A percentile compares a stretch with the other conserved stretches of the same genome.
Evolutionary conservation across 116 monocot species (phyloP).

Genomic region (Posidonia oceanica): DNA sequence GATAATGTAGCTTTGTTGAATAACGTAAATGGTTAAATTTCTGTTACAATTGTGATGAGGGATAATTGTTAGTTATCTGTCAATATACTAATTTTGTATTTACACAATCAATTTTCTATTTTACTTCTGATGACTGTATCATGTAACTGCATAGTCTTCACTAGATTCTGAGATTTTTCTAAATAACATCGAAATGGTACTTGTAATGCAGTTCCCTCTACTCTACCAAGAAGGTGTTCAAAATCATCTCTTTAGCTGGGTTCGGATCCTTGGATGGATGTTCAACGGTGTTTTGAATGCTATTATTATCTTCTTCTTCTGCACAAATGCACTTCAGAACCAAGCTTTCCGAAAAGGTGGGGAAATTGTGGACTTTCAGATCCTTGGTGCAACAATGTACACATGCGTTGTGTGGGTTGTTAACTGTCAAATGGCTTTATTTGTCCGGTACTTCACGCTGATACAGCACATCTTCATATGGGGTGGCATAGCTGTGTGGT

Average conservation of each 20-base stretch:
- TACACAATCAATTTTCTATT: no score
- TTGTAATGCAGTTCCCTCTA: constrained; percentile 25
- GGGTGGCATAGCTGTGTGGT: constrained; percentile 45
- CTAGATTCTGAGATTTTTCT: no score
- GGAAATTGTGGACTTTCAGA: constrained; percentile 12
- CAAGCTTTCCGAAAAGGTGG: constrained; percentile 24
- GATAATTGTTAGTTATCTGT: no score
- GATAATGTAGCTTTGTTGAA: no score
- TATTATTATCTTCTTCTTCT: constrained; percentile 23
- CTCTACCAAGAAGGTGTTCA: constrained; percentile 38
- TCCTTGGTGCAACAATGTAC: constrained; percentile 37
- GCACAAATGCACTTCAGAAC: constrained; percentile 10
- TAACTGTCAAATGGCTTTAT: constrained; percentile 48
- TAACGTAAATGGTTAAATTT: no score
- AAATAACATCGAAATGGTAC: no score
- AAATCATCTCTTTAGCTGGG: constrained; percentile 32
- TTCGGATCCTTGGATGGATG: constrained; percentile 39
- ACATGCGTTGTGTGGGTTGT: constrained; percentile 57
- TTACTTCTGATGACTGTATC: no score
- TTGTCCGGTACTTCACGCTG: constrained; percentile 43
- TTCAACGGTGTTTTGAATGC: constrained; percentile 17
- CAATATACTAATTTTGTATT: no score
- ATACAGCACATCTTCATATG: constrained; percentile 50
- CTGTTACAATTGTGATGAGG: no score
- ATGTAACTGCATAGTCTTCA: no score